Base-by-base conservation (phyloP, 1,284 basidiomycete species). In the Puccinia triticina region DNA sequence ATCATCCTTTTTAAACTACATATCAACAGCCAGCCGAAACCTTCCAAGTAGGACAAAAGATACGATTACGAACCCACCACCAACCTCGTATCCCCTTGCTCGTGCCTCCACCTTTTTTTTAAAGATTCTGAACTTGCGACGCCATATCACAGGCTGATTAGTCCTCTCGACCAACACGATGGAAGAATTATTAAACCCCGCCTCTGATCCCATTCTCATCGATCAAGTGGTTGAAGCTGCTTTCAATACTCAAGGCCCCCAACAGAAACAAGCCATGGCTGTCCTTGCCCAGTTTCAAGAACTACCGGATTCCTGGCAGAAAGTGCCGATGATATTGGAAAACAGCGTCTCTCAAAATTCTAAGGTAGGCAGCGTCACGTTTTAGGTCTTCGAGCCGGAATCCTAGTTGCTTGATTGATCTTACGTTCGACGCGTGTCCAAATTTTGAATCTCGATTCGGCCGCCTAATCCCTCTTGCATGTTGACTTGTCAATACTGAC, bases 241-340 rank as follows among this genome's bases (percentile, higher is more conserved):
- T 67, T 92, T 96, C 86, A 94, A 93, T 88, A 91, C 92, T 21
- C 91, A 93, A 61, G 87, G 89, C n/a, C 93, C 93, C 37, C 88
- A 90, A 83, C 92, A 79, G 34, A 79, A 79, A 67, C 72, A 82
- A 61, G 81, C 81, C 40, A 82, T 82, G 81, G 40, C 66, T 21
- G 71, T 94, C 83, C 90, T 98, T 84, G 96, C 95, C 14, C 95
- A 97, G 87, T 94, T 99, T 86, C 95, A 99, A 85, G 97, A 99
- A 84, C 91, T 95, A 88, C 93, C 94, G n/a, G 97, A 99, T 83
- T 92, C 95, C 69, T 99, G 97, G 97, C 96, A 96, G 84, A 91
- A 94, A 86, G 97, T 99, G 0, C 97, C 97, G 48, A 93, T 93
- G 84, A 93, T 99, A 85, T 90, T 99, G 82, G 95, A 98, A 87